Base-by-base conservation (phyloP, 2,329 filamentous ascomycete genomes). In the Didymella sp. region DNA sequence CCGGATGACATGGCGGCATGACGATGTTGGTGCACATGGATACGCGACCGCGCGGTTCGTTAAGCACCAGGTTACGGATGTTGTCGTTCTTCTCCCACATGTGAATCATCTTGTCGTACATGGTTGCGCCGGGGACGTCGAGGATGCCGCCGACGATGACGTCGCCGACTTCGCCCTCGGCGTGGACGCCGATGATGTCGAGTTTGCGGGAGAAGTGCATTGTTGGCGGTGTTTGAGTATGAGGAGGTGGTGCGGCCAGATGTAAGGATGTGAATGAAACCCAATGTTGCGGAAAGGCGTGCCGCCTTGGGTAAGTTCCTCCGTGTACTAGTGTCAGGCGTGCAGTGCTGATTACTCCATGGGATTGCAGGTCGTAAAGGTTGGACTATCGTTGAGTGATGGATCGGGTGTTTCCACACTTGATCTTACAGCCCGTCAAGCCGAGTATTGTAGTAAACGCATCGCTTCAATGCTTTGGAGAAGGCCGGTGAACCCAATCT, bases 61-160 rank as follows among this genome's bases (percentile, higher is more conserved):
- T 77, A 40, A 82, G 67, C 1, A 82, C 64, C 5, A 82, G 66
- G 31, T 79, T 69, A 2, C 80, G 77, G 1, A 81, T 57, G 19
- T 72, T 52, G 50, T 82, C 80, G 6, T 76, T 69, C 27, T 80
- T 68, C 4, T 74, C 68, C 56, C 70, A 68, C 58, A 82, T 79
- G 61, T 81, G 69, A 3, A 73, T 61, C 17, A 83, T 64, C 60
- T 83, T 83, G 4, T 82, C 79, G 55, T 74, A 79, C 80, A 83
- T 82, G 17, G 78, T 81, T 51, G 77, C 1, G 73, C 67, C 1
- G 75, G 70, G 30, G 12, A 52, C 50, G 21, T 83, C 79, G 0
- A 79, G 71, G 2, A 82, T 78, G 17, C 80, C 81, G 15, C 80
- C 79, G 11, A 77, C 74, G 42, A 83, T 76, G 12, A 83, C 81